A percentile compares a stretch with the other conserved stretches of the same genome.
These are phyloP conservation scores for Lodderomyces jiufengensis DNA, from an alignment of 1,139 yeast genomes.

Conservation along the genomic window DNA sequence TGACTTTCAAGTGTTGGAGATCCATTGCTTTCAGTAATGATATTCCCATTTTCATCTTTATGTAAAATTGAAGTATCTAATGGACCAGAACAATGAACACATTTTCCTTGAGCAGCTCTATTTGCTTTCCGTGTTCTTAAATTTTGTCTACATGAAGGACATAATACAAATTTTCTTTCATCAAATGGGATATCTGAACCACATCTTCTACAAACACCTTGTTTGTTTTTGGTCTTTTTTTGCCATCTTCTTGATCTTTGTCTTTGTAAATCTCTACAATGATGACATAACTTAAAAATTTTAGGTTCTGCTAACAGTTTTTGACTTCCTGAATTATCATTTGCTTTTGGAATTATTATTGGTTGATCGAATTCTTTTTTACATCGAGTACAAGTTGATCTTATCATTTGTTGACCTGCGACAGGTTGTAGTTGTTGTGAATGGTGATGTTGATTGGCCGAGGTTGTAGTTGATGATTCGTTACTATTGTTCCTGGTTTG, in stretches of 20 bases:
- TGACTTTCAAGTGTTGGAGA: too few relatives aligned
- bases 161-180: conserved; percentile 50
- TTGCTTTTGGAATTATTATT: conserved; percentile 34
- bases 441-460: background rate
- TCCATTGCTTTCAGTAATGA: conserved; percentile 4
- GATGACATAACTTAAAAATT: conserved; percentile 55
- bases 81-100: conserved; percentile 68
- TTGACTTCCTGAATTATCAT: conserved; percentile 13
- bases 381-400: conserved; percentile 50
- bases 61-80: conserved; percentile 43
- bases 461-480: conserved; percentile 2
- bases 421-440: conserved; percentile 1
- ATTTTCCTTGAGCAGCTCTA: conserved; percentile 59
- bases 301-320: conserved; percentile 43
- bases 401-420: conserved; percentile 13
- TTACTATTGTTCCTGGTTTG: background rate
- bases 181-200: conserved; percentile 52
- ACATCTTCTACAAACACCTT: conserved; percentile 64
- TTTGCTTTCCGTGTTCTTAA: conserved; percentile 53
- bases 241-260: conserved; percentile 66
- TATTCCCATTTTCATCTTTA: conserved; percentile 12
- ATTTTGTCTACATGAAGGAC: conserved; percentile 56
- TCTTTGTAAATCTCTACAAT: conserved; percentile 61
- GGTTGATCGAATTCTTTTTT: conserved; percentile 55
- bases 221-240: conserved; percentile 53